These are phyloP conservation scores for Xylariaceae sp. DNA, from an alignment of 2,329 filamentous ascomycete species.

Conservation along the genomic window DNA sequence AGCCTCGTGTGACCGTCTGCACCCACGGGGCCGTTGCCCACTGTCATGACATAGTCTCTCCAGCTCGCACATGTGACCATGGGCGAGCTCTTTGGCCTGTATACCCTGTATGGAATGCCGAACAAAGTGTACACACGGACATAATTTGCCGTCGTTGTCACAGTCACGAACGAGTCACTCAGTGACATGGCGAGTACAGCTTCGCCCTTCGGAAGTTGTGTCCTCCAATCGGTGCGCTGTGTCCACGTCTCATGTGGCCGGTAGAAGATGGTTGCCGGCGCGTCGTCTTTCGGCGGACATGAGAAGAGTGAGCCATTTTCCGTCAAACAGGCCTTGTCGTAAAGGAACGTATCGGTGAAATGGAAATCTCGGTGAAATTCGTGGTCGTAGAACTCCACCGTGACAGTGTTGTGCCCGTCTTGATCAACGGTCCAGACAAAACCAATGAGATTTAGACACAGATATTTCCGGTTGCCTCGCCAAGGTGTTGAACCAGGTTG, in stretches of 20 bases:
- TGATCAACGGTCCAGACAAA: slow-evolving; percentile 97
- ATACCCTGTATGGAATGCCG: slow-evolving; percentile 81
- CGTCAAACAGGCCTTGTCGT: slow-evolving; percentile 90
- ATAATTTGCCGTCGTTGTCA: slow-evolving; percentile 79
- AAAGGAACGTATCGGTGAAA: slow-evolving; percentile 91
- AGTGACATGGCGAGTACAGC: slow-evolving; percentile 80
- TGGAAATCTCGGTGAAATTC: slow-evolving; percentile 91
- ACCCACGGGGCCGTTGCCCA: slow-evolving; percentile 84
- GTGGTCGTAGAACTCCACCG: slow-evolving; percentile 95
- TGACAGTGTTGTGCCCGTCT: slow-evolving; percentile 86
- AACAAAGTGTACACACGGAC: slow-evolving; percentile 90
- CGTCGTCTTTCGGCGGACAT: slow-evolving; percentile 59
- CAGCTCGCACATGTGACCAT: slow-evolving; percentile 90
- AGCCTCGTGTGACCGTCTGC: slow-evolving; percentile 71
- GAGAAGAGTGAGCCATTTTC: slow-evolving; percentile 82
- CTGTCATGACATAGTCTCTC: slow-evolving; percentile 91
- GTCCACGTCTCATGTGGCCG: slow-evolving; percentile 97
- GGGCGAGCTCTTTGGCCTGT: slow-evolving; percentile 82
- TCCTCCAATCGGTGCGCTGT: slow-evolving; percentile 81
- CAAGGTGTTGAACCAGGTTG: slow-evolving; percentile 94
- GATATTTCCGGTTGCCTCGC: slow-evolving; percentile 87
- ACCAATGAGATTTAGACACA: slow-evolving; percentile 87
- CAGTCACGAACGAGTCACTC: slow-evolving; percentile 84
- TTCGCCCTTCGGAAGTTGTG: slow-evolving; percentile 79
- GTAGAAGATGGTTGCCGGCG: slow-evolving; percentile 82